A percentile compares a stretch with the other conserved stretches of the same genome.
phyloP scores from a whole-genome alignment of 2,329 filamentous ascomycete genomes.

The Lachnellula suecica region DNA sequence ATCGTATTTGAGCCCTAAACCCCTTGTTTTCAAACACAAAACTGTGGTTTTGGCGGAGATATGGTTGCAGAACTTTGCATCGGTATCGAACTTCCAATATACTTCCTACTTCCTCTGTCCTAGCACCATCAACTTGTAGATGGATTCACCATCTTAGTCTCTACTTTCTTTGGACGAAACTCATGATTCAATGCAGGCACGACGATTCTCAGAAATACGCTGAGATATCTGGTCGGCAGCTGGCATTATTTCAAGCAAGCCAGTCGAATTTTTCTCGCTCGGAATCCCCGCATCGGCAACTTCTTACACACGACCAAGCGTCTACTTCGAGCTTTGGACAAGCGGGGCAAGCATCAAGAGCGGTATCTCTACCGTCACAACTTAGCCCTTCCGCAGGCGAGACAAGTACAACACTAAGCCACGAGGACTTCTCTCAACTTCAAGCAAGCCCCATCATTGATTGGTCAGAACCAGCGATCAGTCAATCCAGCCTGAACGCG shows the following conservation, averaged over 20 bases:
- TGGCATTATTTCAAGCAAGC: not conserved
- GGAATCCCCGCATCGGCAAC: not conserved
- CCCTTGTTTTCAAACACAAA: too few species aligned
- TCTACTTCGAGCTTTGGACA: constrained; percentile 8
- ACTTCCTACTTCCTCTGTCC: too few species aligned
- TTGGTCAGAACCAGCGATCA: not conserved
- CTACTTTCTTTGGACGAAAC: not conserved
- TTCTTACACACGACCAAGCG: not conserved
- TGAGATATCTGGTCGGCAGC: not conserved
- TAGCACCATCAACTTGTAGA: too few species aligned
- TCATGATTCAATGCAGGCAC: not conserved
- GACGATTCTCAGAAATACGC: not conserved
- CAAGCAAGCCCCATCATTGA: not conserved
- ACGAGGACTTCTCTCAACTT: not conserved
- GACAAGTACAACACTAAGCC: not conserved
- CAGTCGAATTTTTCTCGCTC: not conserved
- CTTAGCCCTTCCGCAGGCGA: not conserved
- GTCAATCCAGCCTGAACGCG: not conserved
- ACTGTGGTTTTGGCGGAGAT: too few species aligned
- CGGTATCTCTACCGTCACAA: constrained; percentile 5
- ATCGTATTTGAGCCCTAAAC: too few species aligned
- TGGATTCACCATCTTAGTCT: not conserved
- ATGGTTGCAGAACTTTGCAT: too few species aligned
- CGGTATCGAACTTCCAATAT: too few species aligned
- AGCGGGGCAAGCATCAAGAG: constrained; percentile 16